Percentiles rank a stretch among this genome's conserved stretches.
Evolutionary conservation across 192 early-diverging fungal genomes (phyloP).

Genomic region (Dissophora globulifera): DNA sequence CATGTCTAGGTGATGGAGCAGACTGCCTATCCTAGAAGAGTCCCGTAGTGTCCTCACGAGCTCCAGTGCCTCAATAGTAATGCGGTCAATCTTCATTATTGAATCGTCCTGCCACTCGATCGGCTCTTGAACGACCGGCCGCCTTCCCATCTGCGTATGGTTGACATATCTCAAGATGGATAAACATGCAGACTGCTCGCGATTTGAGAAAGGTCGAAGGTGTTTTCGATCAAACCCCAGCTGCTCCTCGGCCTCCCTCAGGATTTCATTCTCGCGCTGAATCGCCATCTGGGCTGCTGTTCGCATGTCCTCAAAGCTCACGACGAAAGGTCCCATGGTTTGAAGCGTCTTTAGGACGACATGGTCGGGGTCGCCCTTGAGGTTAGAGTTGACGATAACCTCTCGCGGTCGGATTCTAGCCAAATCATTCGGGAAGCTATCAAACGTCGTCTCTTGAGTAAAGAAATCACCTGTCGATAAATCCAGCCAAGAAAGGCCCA

Average conservation of each 20-base stretch:
- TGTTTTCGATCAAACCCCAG: slow-evolving; percentile 32
- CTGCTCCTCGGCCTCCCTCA: slow-evolving; percentile 8
- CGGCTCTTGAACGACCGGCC: slow-evolving; percentile 73
- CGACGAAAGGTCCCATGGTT: slow-evolving; percentile 9
- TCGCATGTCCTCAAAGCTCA: slow-evolving; percentile 42
- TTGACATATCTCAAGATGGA: slow-evolving; percentile 79
- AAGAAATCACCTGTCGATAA: slow-evolving; percentile 91
- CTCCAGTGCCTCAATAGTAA: slow-evolving; percentile 82
- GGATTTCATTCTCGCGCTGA: slow-evolving; percentile 30
- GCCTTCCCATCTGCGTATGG: slow-evolving; percentile 72
- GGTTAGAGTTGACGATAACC: slow-evolving; percentile 68
- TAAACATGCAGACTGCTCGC: slow-evolving; percentile 52
- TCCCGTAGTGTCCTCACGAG: slow-evolving; percentile 68
- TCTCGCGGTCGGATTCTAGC: slow-evolving; percentile 88
- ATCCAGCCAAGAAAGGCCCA: slow-evolving; percentile 92
- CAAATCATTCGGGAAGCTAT: slow-evolving; percentile 71
- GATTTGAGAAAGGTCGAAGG: slow-evolving; percentile 32
- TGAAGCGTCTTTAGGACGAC: slow-evolving; percentile 17
- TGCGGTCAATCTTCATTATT: slow-evolving; percentile 82
- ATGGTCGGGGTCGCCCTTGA: slow-evolving; percentile 17
- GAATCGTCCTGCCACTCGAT: slow-evolving; percentile 61
- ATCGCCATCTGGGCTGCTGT: slow-evolving; percentile 27
- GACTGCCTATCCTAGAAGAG: slow-evolving; percentile 65
- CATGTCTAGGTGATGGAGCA: slow-evolving; percentile 76
- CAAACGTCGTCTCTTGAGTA: slow-evolving; percentile 63